Evolutionary conservation across 2,329 filamentous ascomycete species (phyloP).

Genomic region (Botryosphaeria dothidea): DNA sequence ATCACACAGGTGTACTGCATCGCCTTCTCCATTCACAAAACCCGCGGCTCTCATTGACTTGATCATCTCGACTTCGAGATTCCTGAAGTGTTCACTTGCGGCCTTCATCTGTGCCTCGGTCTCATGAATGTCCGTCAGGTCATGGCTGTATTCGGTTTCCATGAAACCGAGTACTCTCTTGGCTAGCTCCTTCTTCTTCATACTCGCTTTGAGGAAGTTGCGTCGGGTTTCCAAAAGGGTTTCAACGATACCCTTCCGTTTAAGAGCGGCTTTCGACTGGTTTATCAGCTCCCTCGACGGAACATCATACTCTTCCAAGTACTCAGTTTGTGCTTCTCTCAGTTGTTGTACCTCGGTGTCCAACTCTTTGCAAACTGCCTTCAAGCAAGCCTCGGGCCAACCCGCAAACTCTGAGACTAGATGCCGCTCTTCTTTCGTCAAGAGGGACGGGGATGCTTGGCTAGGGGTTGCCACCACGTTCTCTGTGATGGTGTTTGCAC

Average conservation of each 20-base stretch:
- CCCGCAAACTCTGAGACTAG: not conserved
- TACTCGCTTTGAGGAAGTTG: not conserved
- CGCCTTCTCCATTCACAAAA: slow-evolving; percentile 26
- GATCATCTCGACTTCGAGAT: slow-evolving; percentile 32
- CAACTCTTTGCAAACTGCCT: not conserved
- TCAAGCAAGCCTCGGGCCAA: not conserved
- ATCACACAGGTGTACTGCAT: not conserved
- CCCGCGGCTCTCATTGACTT: slow-evolving; percentile 29
- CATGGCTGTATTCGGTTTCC: slow-evolving; percentile 1
- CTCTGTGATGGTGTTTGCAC: not conserved
- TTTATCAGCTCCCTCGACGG: not conserved
- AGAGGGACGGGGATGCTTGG: not conserved
- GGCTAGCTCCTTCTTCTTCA: slow-evolving; percentile 5
- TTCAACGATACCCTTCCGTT: slow-evolving; percentile 2
- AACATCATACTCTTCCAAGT: slow-evolving; percentile 1
- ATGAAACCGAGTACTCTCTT: slow-evolving; percentile 1
- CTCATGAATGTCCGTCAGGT: slow-evolving; percentile 28
- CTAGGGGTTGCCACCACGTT: not conserved
- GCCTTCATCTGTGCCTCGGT: slow-evolving; percentile 27
- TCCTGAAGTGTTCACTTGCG: slow-evolving; percentile 30
- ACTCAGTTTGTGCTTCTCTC: not conserved
- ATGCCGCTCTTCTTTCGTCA: not conserved
- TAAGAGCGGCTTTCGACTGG: not conserved
- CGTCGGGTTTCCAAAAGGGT: not conserved
- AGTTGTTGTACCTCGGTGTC: not conserved